Conservation (phyloP, 345 rosid genomes). For the Pugionium dolabratum region DNA sequence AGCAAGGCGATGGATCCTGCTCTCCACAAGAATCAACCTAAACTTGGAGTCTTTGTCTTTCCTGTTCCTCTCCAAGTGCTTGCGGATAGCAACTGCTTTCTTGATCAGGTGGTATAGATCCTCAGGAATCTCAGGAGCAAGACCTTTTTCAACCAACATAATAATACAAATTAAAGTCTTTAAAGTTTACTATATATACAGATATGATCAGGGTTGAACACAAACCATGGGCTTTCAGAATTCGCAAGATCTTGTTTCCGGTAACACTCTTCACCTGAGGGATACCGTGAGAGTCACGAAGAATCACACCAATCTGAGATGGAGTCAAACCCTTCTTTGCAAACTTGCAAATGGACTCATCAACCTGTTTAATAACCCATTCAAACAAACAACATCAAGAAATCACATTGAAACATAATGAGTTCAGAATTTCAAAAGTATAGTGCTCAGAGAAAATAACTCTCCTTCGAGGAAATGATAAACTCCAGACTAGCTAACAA, state of each 20-base stretch:
- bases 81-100: conserved; percentile 80
- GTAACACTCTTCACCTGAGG: conserved; percentile 65
- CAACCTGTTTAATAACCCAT: conserved; percentile 42
- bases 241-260: conserved; percentile 65
- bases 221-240: conserved; percentile 62
- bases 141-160: conserved; percentile 39
- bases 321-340: conserved; percentile 74
- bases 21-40: conserved; percentile 77
- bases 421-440: not conserved
- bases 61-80: conserved; percentile 87
- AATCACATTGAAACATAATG: not conserved
- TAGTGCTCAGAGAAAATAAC: not conserved
- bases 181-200: not conserved
- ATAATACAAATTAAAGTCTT: not conserved
- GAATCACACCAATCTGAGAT: conserved; percentile 73
- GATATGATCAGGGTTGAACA: not conserved
- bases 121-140: conserved; percentile 88
- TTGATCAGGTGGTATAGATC: conserved; percentile 81
- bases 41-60: conserved; percentile 89
- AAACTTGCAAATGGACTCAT: conserved; percentile 65
- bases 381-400: not conserved
- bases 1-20: conserved; percentile 75
- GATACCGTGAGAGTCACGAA: conserved; percentile 74
- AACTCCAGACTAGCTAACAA: not conserved
- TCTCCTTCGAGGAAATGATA: not conserved